A percentile compares a stretch with the other conserved stretches of the same genome.
phyloP scores from a whole-genome alignment of 768 basidiomycete species.

The Pholiota molesta region DNA sequence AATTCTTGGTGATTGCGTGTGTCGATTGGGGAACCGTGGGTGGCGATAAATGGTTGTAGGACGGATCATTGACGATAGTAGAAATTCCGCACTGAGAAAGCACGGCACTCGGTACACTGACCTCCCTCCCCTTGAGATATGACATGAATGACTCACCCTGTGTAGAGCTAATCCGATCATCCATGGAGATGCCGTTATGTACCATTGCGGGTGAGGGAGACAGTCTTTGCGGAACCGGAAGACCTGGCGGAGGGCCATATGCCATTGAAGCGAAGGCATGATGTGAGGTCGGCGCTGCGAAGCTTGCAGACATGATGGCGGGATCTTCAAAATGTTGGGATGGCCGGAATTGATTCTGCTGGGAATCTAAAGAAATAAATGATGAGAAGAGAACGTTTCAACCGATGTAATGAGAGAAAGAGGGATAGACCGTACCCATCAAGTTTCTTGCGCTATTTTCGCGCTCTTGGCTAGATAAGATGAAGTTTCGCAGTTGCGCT shows the following conservation, averaged over 20 bases:
- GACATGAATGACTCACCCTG: slow-evolving; percentile 69
- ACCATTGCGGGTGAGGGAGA: slow-evolving; percentile 25
- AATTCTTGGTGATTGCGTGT: slow-evolving; percentile 32
- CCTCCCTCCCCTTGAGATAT: slow-evolving; percentile 77
- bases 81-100: slow-evolving; percentile 87
- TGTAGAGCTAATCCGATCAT: slow-evolving; percentile 39
- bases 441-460: slow-evolving; percentile 29
- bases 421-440: slow-evolving; percentile 23
- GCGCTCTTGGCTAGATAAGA: slow-evolving; percentile 69
- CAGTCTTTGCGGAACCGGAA: slow-evolving; percentile 46
- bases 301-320: slow-evolving; percentile 78
- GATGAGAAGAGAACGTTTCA: background rate
- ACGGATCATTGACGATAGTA: slow-evolving; percentile 69
- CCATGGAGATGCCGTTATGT: slow-evolving; percentile 24
- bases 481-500: slow-evolving; percentile 76
- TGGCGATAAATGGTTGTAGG: slow-evolving; percentile 36
- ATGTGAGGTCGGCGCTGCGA: slow-evolving; percentile 45
- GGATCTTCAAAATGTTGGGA: slow-evolving; percentile 68
- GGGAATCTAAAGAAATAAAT: slow-evolving; percentile 15
- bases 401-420: background rate
- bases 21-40: slow-evolving; percentile 24
- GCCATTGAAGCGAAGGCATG: slow-evolving; percentile 34
- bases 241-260: slow-evolving; percentile 71
- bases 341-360: slow-evolving; percentile 21
- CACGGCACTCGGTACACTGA: slow-evolving; percentile 87